A percentile compares a stretch with the other conserved stretches of the same genome.
Conservation (phyloP, 2,329 filamentous ascomycete genomes). For the Byssochlamys sp. region DNA sequence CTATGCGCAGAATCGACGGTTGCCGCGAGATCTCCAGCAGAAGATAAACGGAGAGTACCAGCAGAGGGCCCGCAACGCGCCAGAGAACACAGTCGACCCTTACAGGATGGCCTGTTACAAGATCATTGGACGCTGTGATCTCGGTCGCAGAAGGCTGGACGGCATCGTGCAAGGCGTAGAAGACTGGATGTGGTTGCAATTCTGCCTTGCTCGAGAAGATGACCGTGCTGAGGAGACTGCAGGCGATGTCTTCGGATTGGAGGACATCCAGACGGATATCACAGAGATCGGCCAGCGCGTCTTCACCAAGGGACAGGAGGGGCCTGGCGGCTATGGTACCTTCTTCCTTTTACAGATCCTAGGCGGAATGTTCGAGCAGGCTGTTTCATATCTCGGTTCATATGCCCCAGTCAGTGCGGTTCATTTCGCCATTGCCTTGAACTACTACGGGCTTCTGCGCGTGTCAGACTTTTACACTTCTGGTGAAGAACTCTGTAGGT, state of each 20-base stretch:
- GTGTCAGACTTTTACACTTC: constrained; percentile 70
- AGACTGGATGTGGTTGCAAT: constrained; percentile 60
- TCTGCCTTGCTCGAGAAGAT: constrained; percentile 53
- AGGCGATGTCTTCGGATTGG: constrained; percentile 53
- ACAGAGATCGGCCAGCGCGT: constrained; percentile 82
- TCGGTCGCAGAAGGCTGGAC: constrained; percentile 48
- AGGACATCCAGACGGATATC: constrained; percentile 68
- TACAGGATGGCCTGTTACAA: constrained; percentile 98
- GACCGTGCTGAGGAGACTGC: constrained; percentile 52
- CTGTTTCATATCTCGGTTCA: constrained; percentile 78
- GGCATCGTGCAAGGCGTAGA: constrained; percentile 51
- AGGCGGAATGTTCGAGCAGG: constrained; percentile 87
- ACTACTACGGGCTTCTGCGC: constrained; percentile 79
- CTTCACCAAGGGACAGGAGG: constrained; percentile 74
- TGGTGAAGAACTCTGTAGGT: constrained; percentile 57
- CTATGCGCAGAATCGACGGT: constrained; percentile 69
- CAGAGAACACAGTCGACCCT: constrained; percentile 79
- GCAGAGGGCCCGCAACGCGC: constrained; percentile 71
- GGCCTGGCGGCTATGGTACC: constrained; percentile 70
- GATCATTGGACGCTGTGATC: constrained; percentile 71
- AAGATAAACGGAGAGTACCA: constrained; percentile 85
- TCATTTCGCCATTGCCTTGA: constrained; percentile 82
- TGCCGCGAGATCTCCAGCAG: constrained; percentile 70
- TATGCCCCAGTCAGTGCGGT: constrained; percentile 89
- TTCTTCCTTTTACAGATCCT: constrained; percentile 89